Base-by-base conservation (phyloP, 805 yeast genomes). In the Pichia nakasei region DNA sequence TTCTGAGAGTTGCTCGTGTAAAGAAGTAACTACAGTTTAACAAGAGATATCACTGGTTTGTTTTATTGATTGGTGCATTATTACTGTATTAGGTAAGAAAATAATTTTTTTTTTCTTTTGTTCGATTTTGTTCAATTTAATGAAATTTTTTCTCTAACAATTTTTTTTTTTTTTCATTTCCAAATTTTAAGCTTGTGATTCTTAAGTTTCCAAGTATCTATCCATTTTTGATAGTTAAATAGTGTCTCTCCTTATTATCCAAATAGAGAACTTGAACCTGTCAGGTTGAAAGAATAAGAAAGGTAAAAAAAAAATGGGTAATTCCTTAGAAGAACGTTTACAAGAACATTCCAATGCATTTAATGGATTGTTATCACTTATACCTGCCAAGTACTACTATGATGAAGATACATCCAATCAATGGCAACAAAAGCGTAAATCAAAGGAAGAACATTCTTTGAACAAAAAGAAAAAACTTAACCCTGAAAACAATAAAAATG, bases 351-450 rank as follows among this genome's bases (percentile, higher is more conserved):
- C 93, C 13, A 68, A 78, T 41, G 87, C 96, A 4, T 91, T 91
- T 61, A 86, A 85, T 59, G 95, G 97, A 21, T 68, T 91, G 42
- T 69, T 91, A 47, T 86, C 96, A 19, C 68, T 91, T 61, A 89
- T 91, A 46, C 97, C 97, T 3, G 95, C 97, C 3, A 87, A 88
- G 58, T 88, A 83, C 58, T 91, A 91, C 61, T 88, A 85, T 60
- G 96, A 89, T 61, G 96, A 85, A 34, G 91, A 85, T 46, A 82
- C 91, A 2, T 80, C 82, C 54, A 81, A 82, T 42, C 97, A 91
- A 64, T 89, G 97, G 97, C 80, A 82, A 54, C 82, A 81, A 54
- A 85, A 80, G 67, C 86, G 87, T 68, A 76, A 80, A 64, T 63
- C 78, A 26, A 84, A 82, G 53, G 76, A 72, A 43, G 87, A 85